Percentiles rank a stretch among this genome's conserved stretches.
These are phyloP conservation scores for Macadamia tetraphylla DNA, from an alignment of 164 flowering plant genomes.

Conservation along the genomic window DNA sequence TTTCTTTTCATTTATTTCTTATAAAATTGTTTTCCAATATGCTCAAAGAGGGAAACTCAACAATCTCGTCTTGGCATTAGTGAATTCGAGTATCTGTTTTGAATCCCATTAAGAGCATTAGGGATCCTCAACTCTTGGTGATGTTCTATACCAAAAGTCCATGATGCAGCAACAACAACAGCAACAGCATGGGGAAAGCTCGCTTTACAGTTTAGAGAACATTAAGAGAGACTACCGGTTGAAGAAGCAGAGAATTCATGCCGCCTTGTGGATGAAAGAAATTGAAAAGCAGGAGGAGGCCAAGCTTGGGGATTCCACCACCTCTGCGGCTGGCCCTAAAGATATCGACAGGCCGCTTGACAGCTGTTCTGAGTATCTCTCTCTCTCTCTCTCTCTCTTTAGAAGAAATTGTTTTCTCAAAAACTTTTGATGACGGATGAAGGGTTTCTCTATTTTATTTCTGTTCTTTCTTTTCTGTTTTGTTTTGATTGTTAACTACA, in stretches of 20 bases:
- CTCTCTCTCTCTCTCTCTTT: not conserved
- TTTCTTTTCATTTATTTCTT: too few relatives aligned
- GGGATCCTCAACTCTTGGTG: too few relatives aligned
- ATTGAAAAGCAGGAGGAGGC: slow-evolving; percentile 88
- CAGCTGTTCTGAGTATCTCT: slow-evolving; percentile 71
- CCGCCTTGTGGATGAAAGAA: slow-evolving; percentile 90
- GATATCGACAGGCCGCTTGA: slow-evolving; percentile 81
- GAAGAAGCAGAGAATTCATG: slow-evolving; percentile 91
- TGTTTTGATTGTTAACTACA: too few relatives aligned
- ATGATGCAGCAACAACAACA: slow-evolving; percentile 4
- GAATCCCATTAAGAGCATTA: too few relatives aligned
- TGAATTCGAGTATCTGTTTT: too few relatives aligned
- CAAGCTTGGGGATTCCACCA: slow-evolving; percentile 40
- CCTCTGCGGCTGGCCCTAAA: slow-evolving; percentile 31
- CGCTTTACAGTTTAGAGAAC: slow-evolving; percentile 64
- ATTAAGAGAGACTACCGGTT: slow-evolving; percentile 79
- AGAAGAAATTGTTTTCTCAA: too few relatives aligned
- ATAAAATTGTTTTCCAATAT: too few relatives aligned
- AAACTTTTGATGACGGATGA: too few relatives aligned
- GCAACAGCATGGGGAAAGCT: slow-evolving; percentile 12
- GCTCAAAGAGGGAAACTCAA: too few relatives aligned
- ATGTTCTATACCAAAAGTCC: slow-evolving; percentile 1
- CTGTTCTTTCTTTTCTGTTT: too few relatives aligned
- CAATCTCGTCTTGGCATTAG: too few relatives aligned
- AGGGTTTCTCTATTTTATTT: too few relatives aligned